These are phyloP conservation scores for Cucurbita argyrosperma DNA, from an alignment of 306 rosid genomes.

Conservation along the genomic window DNA sequence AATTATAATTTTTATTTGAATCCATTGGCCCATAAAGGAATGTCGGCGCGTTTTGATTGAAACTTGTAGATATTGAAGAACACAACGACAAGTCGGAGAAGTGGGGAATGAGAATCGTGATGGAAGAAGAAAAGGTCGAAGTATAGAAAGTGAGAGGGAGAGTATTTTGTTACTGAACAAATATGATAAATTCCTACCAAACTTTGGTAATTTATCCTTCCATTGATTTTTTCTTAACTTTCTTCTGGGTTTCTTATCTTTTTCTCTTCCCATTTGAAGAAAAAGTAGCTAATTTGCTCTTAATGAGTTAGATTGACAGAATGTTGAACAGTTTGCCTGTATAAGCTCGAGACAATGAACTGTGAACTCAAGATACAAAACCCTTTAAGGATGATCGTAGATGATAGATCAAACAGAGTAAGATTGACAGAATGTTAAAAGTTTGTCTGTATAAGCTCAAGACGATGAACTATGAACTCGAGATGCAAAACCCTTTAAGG, in stretches of 20 bases:
- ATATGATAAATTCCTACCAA: not conserved
- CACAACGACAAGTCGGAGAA: slow-evolving; percentile 84
- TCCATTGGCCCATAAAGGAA: not conserved
- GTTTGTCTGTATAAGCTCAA: no score
- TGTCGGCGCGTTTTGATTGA: not conserved
- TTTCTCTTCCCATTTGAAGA: not conserved
- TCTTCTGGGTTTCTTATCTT: not conserved
- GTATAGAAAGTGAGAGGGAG: not conserved
- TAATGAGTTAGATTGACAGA: no score
- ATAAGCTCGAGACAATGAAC: no score
- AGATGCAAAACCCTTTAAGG: no score
- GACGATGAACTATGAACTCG: no score
- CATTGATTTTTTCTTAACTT: not conserved
- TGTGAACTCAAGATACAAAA: not conserved
- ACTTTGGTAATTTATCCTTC: slow-evolving; percentile 1
- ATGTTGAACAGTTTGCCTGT: no score
- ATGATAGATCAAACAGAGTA: not conserved
- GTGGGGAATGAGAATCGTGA: slow-evolving; percentile 16
- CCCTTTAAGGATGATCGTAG: not conserved
- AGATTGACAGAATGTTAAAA: no score
- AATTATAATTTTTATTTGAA: no score
- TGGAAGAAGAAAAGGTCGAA: not conserved
- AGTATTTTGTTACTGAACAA: not conserved
- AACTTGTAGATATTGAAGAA: slow-evolving; percentile 76
- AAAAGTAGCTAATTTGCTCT: not conserved